Evolutionary conservation across 1,284 basidiomycete species (phyloP).

Genomic region (Ceratobasidium papillatum): DNA sequence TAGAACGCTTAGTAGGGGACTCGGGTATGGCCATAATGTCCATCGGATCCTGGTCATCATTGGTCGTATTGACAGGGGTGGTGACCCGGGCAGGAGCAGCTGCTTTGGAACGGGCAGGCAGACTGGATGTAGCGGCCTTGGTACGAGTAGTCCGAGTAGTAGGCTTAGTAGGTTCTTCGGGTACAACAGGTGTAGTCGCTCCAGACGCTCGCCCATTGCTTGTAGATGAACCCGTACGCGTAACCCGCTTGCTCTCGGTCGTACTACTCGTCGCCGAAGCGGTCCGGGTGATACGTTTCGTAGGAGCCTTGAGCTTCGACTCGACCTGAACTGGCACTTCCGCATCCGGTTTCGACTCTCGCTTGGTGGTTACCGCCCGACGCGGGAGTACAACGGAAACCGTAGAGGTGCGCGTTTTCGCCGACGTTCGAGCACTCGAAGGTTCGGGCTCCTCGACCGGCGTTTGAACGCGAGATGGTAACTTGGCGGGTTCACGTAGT

Average conservation of each 20-base stretch:
- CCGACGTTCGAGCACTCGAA: not conserved
- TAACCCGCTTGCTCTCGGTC: not conserved
- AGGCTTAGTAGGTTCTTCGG: conserved; percentile 5
- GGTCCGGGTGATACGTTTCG: conserved; percentile 20
- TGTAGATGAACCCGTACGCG: conserved; percentile 22
- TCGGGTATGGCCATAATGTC: conserved; percentile 30
- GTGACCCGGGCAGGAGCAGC: conserved; percentile 5
- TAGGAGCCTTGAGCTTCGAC: conserved; percentile 31
- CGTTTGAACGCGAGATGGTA: conserved; percentile 32
- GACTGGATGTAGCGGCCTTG: conserved; percentile 10
- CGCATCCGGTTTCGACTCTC: not conserved
- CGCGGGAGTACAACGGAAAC: conserved; percentile 37
- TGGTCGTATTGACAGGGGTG: conserved; percentile 15
- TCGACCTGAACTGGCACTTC: conserved; percentile 3
- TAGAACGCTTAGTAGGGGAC: conserved; percentile 37
- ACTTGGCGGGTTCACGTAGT: conserved; percentile 21
- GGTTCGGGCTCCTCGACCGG: conserved; percentile 23
- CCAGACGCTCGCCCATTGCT: conserved; percentile 12
- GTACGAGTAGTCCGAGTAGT: conserved; percentile 21
- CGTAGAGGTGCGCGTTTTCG: not conserved
- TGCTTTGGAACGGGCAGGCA: conserved; percentile 11
- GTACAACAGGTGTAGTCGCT: not conserved
- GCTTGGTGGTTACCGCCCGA: not conserved
- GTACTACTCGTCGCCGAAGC: conserved; percentile 15
- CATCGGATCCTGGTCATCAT: conserved; percentile 30